phyloP scores from a whole-genome alignment of 2,329 filamentous ascomycete genomes.

The Venturiaceae sp. region DNA sequence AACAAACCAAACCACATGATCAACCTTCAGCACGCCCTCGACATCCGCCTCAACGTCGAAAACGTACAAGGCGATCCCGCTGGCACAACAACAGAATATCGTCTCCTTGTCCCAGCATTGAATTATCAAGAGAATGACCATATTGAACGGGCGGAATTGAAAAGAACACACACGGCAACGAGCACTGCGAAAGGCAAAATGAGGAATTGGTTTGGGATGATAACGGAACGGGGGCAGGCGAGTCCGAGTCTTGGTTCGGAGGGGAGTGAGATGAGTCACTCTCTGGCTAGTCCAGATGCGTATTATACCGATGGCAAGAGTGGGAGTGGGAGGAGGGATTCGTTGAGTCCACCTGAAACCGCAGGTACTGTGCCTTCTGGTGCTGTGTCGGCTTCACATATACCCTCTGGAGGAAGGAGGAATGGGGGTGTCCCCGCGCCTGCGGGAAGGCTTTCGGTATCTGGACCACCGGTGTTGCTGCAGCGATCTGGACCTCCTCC shows the following conservation, averaged over 20 bases:
- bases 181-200: neutral
- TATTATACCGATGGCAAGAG: neutral
- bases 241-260: no score
- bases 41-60: constrained; percentile 84
- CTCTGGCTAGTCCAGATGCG: neutral
- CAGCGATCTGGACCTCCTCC: neutral
- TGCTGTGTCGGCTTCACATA: neutral
- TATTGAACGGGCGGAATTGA: neutral
- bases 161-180: neutral
- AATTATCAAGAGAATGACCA: constrained; percentile 25
- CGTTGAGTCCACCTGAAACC: neutral
- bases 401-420: neutral
- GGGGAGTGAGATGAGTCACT: neutral
- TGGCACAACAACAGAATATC: constrained; percentile 80
- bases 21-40: constrained; percentile 73
- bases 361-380: neutral
- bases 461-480: neutral
- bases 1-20: constrained; percentile 31
- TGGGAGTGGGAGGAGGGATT: neutral
- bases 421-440: neutral
- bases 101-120: constrained; percentile 73
- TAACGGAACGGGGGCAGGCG: neutral
- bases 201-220: neutral
- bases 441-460: neutral
- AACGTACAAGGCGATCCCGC: constrained; percentile 75